Evolutionary conservation across 352 stramenopile species (phyloP).

Genomic region (Pythium oligandrum): DNA sequence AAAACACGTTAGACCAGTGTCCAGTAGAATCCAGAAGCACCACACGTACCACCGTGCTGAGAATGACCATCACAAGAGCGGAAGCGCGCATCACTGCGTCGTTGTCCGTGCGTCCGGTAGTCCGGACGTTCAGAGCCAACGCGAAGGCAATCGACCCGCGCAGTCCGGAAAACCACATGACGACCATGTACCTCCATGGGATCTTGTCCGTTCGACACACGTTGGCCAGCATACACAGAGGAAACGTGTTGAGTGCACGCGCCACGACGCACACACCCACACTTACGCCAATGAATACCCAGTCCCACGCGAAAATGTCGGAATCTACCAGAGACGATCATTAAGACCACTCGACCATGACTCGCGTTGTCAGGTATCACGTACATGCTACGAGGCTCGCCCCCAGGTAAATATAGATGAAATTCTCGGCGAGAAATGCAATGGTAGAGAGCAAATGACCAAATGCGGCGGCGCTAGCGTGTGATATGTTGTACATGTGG

Average conservation of each 20-base stretch:
- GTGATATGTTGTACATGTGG: conserved; percentile 67
- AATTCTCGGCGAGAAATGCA: conserved; percentile 67
- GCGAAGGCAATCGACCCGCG: conserved; percentile 60
- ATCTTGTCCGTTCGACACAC: conserved; percentile 17
- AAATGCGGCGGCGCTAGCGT: conserved; percentile 49
- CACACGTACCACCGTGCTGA: conserved; percentile 16
- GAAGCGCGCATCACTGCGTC: conserved; percentile 2
- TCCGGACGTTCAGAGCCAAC: conserved; percentile 33
- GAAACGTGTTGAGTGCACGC: conserved; percentile 84
- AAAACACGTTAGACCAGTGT: no score
- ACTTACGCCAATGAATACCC: conserved; percentile 43
- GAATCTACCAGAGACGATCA: conserved; percentile 6
- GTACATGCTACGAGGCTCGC: conserved; percentile 58
- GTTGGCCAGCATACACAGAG: conserved; percentile 69
- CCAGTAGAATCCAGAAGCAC: no score
- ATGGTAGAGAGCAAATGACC: conserved; percentile 60
- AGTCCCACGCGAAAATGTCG: conserved; percentile 39
- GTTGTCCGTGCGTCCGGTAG: conserved; percentile 1
- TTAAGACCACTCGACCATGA: no score
- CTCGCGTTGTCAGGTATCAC: no score
- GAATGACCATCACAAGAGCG: conserved; percentile 12
- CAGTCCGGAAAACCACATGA: conserved; percentile 7
- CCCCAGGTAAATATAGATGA: conserved; percentile 61
- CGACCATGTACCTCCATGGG: conserved; percentile 59
- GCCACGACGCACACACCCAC: conserved; percentile 59